phyloP scores from a whole-genome alignment of 164 flowering plant genomes.

The Liquidambar formosana region DNA sequence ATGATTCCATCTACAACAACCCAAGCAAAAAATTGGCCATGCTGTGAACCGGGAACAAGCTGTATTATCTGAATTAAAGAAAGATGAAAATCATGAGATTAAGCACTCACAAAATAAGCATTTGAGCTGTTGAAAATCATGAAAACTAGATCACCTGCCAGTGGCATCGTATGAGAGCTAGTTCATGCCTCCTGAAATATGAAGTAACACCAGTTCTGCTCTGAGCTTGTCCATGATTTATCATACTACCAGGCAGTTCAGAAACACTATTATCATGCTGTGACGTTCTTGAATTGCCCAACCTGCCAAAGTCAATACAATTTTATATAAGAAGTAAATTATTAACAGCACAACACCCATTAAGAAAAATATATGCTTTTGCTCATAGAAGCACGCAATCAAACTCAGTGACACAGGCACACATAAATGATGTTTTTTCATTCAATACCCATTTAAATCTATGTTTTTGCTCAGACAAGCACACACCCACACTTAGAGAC shows the following conservation, averaged over 20 bases:
- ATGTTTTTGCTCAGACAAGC: too few species aligned
- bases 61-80: constrained; percentile 72
- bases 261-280: constrained; percentile 27
- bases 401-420: background rate
- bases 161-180: constrained; percentile 54
- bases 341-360: background rate
- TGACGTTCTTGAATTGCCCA: constrained; percentile 37
- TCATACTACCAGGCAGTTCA: constrained; percentile 22
- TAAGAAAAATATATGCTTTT: background rate
- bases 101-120: constrained; percentile 13
- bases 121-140: constrained; percentile 1
- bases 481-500: too few species aligned
- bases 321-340: background rate
- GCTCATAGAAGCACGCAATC: background rate
- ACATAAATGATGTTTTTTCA: background rate
- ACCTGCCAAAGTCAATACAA: constrained; percentile 43
- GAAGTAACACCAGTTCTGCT: constrained; percentile 67
- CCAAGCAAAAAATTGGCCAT: constrained; percentile 87
- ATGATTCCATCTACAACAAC: constrained; percentile 81
- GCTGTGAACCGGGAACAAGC: constrained; percentile 62
- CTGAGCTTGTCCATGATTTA: constrained; percentile 33
- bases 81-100: constrained; percentile 7
- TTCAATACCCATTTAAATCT: too few species aligned
- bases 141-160: constrained; percentile 75
- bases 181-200: constrained; percentile 72